Percentiles rank a stretch among this genome's conserved stretches.
Conservation (phyloP, 352 stramenopile genomes). For the Phytophthora pini region DNA sequence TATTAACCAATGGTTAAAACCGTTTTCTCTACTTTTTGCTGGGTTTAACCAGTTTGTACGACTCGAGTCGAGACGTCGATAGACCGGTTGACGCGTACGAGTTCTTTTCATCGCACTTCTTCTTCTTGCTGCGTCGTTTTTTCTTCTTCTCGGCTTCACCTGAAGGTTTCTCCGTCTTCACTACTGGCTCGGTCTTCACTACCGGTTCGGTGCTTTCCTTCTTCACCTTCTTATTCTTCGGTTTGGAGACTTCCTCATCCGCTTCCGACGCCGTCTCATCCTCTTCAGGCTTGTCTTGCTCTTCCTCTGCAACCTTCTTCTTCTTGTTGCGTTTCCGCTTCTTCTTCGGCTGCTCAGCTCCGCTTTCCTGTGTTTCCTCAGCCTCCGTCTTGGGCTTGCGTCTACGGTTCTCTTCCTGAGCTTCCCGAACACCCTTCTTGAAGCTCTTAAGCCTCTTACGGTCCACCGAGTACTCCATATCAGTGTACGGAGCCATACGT, state of each 20-base stretch:
- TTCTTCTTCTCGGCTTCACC: conserved; percentile 50
- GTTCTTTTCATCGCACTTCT: conserved; percentile 60
- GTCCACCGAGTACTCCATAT: conserved; percentile 83
- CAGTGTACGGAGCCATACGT: conserved; percentile 95
- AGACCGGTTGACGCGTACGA: conserved; percentile 59
- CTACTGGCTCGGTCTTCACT: conserved; percentile 20
- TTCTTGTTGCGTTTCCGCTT: conserved; percentile 81
- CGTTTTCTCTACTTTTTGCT: conserved; percentile 56
- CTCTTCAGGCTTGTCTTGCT: conserved; percentile 27
- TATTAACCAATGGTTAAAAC: conserved; percentile 11
- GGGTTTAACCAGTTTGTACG: conserved; percentile 81
- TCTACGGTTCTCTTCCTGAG: conserved; percentile 39
- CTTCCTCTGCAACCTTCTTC: conserved; percentile 40
- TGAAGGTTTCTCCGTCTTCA: conserved; percentile 12
- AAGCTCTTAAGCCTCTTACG: conserved; percentile 77
- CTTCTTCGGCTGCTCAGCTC: conserved; percentile 52
- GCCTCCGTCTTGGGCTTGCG: conserved; percentile 45
- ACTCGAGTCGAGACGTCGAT: conserved; percentile 80
- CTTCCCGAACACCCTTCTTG: conserved; percentile 66
- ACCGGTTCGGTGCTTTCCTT: conserved; percentile 13
- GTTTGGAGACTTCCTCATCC: conserved; percentile 10
- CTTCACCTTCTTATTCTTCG: conserved; percentile 56
- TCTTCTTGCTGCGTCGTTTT: conserved; percentile 66
- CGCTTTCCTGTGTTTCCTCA: conserved; percentile 16
- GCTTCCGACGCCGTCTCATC: conserved; percentile 13